phyloP scores from a whole-genome alignment of 495 filamentous ascomycete species.

The Neurospora sp. region DNA sequence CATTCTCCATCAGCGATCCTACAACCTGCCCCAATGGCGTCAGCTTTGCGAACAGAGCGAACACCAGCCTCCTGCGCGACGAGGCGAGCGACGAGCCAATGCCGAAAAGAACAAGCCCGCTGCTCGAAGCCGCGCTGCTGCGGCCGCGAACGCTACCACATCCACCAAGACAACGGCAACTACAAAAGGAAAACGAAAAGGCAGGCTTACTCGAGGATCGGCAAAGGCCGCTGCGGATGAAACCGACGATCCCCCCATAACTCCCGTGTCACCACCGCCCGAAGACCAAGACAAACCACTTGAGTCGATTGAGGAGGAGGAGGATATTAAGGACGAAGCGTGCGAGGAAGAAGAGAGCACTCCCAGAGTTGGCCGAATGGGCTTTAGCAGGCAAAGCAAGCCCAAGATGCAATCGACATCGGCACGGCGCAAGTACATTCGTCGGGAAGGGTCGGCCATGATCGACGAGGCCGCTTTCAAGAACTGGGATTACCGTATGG shows the following conservation, averaged over 20 bases:
- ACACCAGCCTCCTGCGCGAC: constrained; percentile 88
- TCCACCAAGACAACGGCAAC: constrained; percentile 4
- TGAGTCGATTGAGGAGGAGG: constrained; percentile 35
- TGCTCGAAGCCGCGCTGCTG: constrained; percentile 18
- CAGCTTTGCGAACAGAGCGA: constrained; percentile 83
- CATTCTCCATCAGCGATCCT: constrained; percentile 86
- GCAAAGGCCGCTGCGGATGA: constrained; percentile 19
- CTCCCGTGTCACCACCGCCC: constrained; percentile 40
- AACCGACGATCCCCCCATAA: constrained; percentile 32
- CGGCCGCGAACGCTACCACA: constrained; percentile 14
- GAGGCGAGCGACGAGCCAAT: constrained; percentile 77
- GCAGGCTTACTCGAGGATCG: constrained; percentile 15
- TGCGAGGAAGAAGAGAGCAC: constrained; percentile 27
- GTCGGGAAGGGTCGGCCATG: constrained; percentile 57
- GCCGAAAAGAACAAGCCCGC: constrained; percentile 48
- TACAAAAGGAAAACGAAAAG: constrained; percentile 20
- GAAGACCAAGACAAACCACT: constrained; percentile 28
- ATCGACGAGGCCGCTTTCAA: constrained; percentile 82
- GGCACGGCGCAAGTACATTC: constrained; percentile 70
- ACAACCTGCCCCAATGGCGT: constrained; percentile 95
- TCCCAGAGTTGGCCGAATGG: constrained; percentile 31
- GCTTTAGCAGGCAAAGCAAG: constrained; percentile 29
- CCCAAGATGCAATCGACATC: constrained; percentile 43
- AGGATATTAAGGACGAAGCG: constrained; percentile 37
- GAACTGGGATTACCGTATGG: constrained; percentile 78